phyloP scores from a whole-genome alignment of 352 stramenopile species.

The Phytopythium litorale region DNA sequence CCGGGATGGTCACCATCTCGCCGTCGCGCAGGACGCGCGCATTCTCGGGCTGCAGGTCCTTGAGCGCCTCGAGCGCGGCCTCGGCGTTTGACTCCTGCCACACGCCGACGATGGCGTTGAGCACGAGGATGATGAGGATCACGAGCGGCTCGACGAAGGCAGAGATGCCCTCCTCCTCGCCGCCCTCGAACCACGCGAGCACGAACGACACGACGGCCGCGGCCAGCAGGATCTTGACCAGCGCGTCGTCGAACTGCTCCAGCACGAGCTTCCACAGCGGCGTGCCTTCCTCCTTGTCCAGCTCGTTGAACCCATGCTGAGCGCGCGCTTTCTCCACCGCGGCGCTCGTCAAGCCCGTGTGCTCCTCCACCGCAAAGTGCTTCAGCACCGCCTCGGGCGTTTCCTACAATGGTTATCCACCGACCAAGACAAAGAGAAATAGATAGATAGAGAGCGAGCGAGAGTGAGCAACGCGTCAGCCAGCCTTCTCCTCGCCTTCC shows the following conservation, averaged over 20 bases:
- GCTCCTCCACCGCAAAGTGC: conserved; percentile 71
- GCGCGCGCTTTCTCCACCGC: conserved; percentile 57
- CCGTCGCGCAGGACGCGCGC: conserved; percentile 87
- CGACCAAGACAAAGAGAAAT: no score
- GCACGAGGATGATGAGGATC: conserved; percentile 95
- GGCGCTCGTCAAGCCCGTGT: conserved; percentile 40
- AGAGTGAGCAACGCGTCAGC: neutral
- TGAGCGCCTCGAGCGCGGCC: conserved; percentile 93
- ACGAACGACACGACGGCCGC: conserved; percentile 94
- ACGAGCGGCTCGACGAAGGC: conserved; percentile 97
- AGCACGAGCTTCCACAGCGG: conserved; percentile 94
- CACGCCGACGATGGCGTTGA: conserved; percentile 96
- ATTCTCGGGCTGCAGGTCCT: conserved; percentile 94
- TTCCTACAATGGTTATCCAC: conserved; percentile 21
- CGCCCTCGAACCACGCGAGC: conserved; percentile 91
- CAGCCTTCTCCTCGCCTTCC: no score
- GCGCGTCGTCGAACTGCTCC: conserved; percentile 98
- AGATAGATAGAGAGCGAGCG: no score
- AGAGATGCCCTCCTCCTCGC: conserved; percentile 77
- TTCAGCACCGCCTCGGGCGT: conserved; percentile 69
- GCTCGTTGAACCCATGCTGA: conserved; percentile 79
- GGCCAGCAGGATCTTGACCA: conserved; percentile 98
- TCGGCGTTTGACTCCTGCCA: conserved; percentile 95
- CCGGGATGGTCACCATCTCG: conserved; percentile 78
- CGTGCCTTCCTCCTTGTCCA: conserved; percentile 88